phyloP scores from a whole-genome alignment of 2,329 filamentous ascomycete genomes.

The Cladosporium velox region DNA sequence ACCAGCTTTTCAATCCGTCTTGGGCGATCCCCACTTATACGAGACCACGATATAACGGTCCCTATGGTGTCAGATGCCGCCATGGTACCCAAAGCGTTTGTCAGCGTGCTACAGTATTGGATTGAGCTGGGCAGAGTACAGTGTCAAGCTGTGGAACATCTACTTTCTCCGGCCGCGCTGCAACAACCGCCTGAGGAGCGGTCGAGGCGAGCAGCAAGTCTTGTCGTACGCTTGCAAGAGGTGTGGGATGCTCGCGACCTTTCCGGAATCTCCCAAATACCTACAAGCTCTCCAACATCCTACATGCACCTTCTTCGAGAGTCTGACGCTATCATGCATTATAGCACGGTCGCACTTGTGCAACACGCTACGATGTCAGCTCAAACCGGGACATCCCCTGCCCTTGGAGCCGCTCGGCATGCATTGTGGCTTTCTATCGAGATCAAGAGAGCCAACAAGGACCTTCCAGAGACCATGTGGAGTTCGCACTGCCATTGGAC shows the following conservation, averaged over 20 bases:
- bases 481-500: conserved; percentile 24
- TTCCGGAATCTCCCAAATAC: background rate
- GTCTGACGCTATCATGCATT: conserved; percentile 23
- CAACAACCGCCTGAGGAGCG: conserved; percentile 21
- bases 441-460: conserved; percentile 2
- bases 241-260: conserved; percentile 14
- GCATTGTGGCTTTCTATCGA: conserved; percentile 21
- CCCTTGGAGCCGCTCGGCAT: conserved; percentile 23
- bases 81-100: conserved; percentile 44
- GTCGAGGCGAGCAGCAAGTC: conserved; percentile 11
- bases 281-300: background rate
- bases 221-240: conserved; percentile 17
- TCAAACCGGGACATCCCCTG: conserved; percentile 19
- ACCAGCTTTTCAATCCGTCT: conserved; percentile 61
- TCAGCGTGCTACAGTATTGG: conserved; percentile 55
- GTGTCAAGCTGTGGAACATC: conserved; percentile 47
- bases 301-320: conserved; percentile 12
- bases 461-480: conserved; percentile 22
- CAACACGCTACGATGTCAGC: conserved; percentile 24
- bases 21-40: conserved; percentile 57
- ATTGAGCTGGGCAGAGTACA: conserved; percentile 59
- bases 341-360: conserved; percentile 23
- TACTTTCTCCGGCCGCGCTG: conserved; percentile 20
- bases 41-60: conserved; percentile 61
- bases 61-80: conserved; percentile 36